Evolutionary conservation across 1,284 basidiomycete species (phyloP), one percentile per base, ranked within the genome.

Genomic region (Ganoderma multipileum): DNA sequence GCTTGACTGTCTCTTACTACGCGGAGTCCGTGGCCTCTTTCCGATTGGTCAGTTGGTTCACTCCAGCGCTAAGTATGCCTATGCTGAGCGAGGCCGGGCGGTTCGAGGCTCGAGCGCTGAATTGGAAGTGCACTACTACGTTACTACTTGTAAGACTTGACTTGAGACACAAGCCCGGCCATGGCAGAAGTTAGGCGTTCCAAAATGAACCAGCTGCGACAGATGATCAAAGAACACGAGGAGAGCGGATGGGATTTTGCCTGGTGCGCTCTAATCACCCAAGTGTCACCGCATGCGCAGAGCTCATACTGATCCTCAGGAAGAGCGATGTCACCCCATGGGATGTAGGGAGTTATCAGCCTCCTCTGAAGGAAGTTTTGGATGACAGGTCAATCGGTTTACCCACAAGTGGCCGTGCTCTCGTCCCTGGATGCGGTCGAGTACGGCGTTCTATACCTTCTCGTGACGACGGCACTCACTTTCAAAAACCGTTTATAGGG

Each of bases 401-500:
- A 54, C 87, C 90, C 0, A 83, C 70, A 33, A 73, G 70, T 6
- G 91, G 92, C 0, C 79, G 81, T 41, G 91, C 89, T 2, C 80
- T 94, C 1, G 86, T 94, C 8, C 92, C 92, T 0, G 93, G 92
- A 2, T 93, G 91, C 75, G 92, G 92, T 55, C 83, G 81, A 63
- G 91, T 93, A 75, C 69, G 86, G 76, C 28, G 54, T 2, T 57
- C 44, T n/a, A 5, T 47, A n/a, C n/a, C 9, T 39, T 9, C 38
- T 20, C 20, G 20, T 47, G 44, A 23, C 20, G 44, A 42, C 33
- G n/a, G 44, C 44, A 47, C 44, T 33, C 54, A 42, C n/a, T 30
- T 64, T 5, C 14, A 6, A 14, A 47, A 39, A 3, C 20, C 23
- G 18, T 36, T n/a, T 8, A 65, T 63, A 61, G 69, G 91, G 90